A percentile compares a stretch with the other conserved stretches of the same genome.
Evolutionary conservation across 345 rosid species (phyloP).

Genomic region (Erucastrum elatum): DNA sequence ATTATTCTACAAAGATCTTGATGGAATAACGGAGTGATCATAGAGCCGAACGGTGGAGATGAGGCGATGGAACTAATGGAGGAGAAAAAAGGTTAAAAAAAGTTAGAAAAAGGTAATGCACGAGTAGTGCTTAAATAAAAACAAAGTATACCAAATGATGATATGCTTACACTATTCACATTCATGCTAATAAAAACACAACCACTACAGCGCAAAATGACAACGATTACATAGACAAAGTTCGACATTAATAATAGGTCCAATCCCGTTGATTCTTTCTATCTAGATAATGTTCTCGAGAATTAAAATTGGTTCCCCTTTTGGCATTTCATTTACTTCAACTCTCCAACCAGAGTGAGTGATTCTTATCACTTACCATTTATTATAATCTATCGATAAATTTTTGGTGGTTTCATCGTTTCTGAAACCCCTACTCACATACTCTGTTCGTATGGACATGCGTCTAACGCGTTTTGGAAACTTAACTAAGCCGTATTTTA

Average conservation of each 20-base stretch:
- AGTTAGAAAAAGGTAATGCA: conserved; percentile 31
- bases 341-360: neutral
- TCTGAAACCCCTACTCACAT: neutral
- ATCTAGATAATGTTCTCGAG: neutral
- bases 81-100: conserved; percentile 6
- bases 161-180: conserved; percentile 18
- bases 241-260: neutral
- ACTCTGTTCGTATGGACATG: neutral
- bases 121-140: conserved; percentile 28
- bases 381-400: neutral
- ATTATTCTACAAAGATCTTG: neutral
- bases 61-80: conserved; percentile 24
- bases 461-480: neutral
- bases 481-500: neutral
- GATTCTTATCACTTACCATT: neutral
- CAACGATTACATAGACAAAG: conserved; percentile 1
- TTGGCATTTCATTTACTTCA: neutral
- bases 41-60: conserved; percentile 27
- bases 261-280: neutral
- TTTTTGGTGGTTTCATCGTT: neutral
- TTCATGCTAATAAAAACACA: conserved; percentile 31
- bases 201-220: conserved; percentile 37
- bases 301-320: neutral
- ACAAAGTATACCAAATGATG: conserved; percentile 6
- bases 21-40: conserved; percentile 19